These are phyloP conservation scores for Paraphaeosphaeria minitans DNA, from an alignment of 2,329 filamentous ascomycete genomes.

Conservation along the genomic window DNA sequence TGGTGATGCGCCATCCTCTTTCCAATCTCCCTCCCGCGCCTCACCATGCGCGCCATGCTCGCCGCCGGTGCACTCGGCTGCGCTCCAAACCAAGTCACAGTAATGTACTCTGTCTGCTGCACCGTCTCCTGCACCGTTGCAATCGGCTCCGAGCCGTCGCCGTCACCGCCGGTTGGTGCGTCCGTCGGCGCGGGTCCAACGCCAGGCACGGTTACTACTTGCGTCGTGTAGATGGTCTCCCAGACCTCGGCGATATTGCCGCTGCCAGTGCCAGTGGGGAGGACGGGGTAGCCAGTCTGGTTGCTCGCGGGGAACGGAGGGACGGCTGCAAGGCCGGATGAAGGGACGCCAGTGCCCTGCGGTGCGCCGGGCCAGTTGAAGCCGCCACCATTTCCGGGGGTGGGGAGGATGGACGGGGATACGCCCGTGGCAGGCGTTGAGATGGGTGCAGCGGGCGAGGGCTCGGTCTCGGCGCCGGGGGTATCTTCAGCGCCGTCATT, in stretches of 20 bases:
- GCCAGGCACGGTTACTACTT: neutral
- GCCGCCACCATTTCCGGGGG: slow-evolving; percentile 6
- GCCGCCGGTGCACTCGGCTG: neutral
- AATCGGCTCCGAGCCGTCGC: neutral
- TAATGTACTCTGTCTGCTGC: slow-evolving; percentile 3
- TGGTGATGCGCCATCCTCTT: slow-evolving; percentile 7
- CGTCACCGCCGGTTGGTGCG: neutral
- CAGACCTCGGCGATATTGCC: slow-evolving; percentile 6
- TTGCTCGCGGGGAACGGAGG: neutral
- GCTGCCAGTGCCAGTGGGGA: neutral
- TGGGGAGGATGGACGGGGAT: neutral
- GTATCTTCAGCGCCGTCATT: neutral
- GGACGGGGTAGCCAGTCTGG: neutral
- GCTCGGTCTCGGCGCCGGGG: neutral
- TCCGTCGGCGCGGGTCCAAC: neutral
- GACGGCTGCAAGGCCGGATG: neutral
- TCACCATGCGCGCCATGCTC: slow-evolving; percentile 1
- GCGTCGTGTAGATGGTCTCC: slow-evolving; percentile 3
- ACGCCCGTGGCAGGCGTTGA: neutral
- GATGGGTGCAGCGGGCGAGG: neutral
- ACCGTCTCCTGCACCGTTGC: slow-evolving; percentile 4
- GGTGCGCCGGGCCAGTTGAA: slow-evolving; percentile 10
- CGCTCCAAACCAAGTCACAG: neutral
- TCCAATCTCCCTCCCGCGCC: slow-evolving; percentile 4
- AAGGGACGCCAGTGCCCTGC: neutral